Percentiles rank a stretch among this genome's conserved stretches.
These are phyloP conservation scores for Wickerhamiella sorbophila DNA, from an alignment of 805 yeast species.

Conservation along the genomic window DNA sequence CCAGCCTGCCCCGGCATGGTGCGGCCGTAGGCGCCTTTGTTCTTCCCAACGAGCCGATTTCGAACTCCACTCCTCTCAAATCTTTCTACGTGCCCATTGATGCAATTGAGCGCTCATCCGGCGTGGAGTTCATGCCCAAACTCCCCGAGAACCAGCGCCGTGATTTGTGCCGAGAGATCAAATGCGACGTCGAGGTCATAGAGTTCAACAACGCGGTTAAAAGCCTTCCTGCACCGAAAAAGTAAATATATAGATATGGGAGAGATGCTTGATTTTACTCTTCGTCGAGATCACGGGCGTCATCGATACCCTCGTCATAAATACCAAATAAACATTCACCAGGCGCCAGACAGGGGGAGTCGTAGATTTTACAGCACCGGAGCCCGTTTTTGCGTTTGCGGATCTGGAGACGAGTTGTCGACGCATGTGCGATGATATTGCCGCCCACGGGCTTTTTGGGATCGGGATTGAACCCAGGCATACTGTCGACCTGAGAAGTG, in stretches of 20 bases:
- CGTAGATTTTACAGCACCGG: slow-evolving; percentile 87
- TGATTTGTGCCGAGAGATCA: slow-evolving; percentile 64
- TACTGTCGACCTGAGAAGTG: slow-evolving; percentile 93
- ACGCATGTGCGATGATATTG: slow-evolving; percentile 90
- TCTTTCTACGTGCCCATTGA: slow-evolving; percentile 79
- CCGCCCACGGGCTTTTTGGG: slow-evolving; percentile 99
- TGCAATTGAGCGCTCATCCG: slow-evolving; percentile 76
- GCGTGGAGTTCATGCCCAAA: slow-evolving; percentile 62
- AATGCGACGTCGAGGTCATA: slow-evolving; percentile 54
- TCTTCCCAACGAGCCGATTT: slow-evolving; percentile 71
- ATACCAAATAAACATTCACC: slow-evolving; percentile 91
- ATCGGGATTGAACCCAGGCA: slow-evolving; percentile 73
- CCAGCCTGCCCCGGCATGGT: slow-evolving; percentile 24
- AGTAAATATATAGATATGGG: not conserved
- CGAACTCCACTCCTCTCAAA: slow-evolving; percentile 54
- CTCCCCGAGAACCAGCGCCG: slow-evolving; percentile 43
- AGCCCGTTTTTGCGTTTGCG: slow-evolving; percentile 86
- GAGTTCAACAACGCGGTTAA: slow-evolving; percentile 41
- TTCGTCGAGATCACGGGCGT: slow-evolving; percentile 72
- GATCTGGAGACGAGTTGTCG: slow-evolving; percentile 83
- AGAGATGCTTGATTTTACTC: not conserved
- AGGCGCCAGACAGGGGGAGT: slow-evolving; percentile 93
- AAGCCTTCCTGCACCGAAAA: not conserved
- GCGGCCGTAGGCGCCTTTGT: slow-evolving; percentile 86
- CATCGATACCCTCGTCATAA: slow-evolving; percentile 93